Base-by-base conservation (phyloP, 352 stramenopile genomes). In the Phytophthora macrochlamydospora region DNA sequence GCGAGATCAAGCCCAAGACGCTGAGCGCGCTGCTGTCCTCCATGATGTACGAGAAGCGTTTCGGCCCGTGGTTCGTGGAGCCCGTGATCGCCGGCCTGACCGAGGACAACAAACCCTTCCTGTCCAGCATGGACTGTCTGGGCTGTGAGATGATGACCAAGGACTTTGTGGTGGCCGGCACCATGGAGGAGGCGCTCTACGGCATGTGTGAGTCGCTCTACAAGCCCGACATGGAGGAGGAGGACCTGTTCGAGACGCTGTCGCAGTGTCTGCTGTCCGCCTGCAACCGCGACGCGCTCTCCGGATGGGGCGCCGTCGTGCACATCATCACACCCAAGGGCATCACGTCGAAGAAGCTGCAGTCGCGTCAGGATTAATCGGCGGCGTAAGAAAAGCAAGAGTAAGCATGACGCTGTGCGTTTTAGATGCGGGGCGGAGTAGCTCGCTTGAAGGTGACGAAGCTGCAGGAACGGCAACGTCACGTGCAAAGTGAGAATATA, bases 131-230 rank as follows among this genome's bases (percentile, higher is more conserved):
- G 96, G 98, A 99, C 80, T 90, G 98, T 37, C 97, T 99, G 67
- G 98, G 98, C 33, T 98, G 97, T 31, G 87, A 97, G 40, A 95
- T 98, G 53, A 91, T 95, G 60, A 95, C 96, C 6, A 93, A 99
- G 62, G 97, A 99, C 76, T 99, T 99, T 88, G 97, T 99, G 31
- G 97, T 99, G 38, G 90, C 87, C 5, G 98, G 98, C 56, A 99
- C 97, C 28, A 99, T 97, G 86, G 97, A 98, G 51, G 93, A 97
- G 52, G 98, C 98, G 73, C 87, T 99, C 57, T 98, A 99, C 73
- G 98, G 98, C 69, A 99, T 98, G 93, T 99, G 97, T 72, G 98
- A 99, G 76, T 98, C 96, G 62, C 83, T 99, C 44, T 99, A 98
- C 78, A 95, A 97, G 73, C 97, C 97, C 38, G 87, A 99, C 75